A percentile compares a stretch with the other conserved stretches of the same genome.
These are phyloP conservation scores for Eucommia ulmoides DNA, from an alignment of 257 asterid species.

Conservation along the genomic window DNA sequence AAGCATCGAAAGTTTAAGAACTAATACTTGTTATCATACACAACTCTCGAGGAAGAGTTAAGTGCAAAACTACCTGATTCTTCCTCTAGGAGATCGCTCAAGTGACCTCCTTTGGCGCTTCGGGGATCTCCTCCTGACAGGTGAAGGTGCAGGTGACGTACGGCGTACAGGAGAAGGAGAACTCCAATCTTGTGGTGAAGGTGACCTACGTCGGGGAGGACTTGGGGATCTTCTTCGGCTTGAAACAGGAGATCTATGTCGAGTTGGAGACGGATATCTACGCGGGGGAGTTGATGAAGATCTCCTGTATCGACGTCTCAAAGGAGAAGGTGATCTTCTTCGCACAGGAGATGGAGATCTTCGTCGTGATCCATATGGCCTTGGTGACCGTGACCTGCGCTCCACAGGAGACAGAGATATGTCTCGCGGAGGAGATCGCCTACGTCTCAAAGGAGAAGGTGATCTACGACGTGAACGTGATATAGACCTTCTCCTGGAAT, in stretches of 20 bases:
- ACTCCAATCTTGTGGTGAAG: constrained; percentile 31
- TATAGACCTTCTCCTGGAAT: constrained; percentile 27
- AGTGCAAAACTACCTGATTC: constrained; percentile 43
- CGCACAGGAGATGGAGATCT: constrained; percentile 23
- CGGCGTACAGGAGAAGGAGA: constrained; percentile 14
- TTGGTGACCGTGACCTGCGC: constrained; percentile 25
- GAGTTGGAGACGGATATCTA: constrained; percentile 17
- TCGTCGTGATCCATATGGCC: constrained; percentile 24
- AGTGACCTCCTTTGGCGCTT: constrained; percentile 37
- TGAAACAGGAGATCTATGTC: constrained; percentile 30
- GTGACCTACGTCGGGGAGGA: constrained; percentile 21
- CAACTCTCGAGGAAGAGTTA: constrained; percentile 6
- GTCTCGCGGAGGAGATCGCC: constrained; percentile 46
- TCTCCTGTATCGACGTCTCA: neutral
- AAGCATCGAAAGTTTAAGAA: no score
- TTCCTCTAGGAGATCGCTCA: constrained; percentile 39
- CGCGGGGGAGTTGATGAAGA: neutral
- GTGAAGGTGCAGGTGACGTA: constrained; percentile 30
- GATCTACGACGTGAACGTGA: constrained; percentile 43
- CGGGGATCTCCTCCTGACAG: constrained; percentile 32
- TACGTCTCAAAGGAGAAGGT: constrained; percentile 50
- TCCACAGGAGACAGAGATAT: constrained; percentile 49
- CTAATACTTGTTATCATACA: no score
- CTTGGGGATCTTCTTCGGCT: constrained; percentile 27
- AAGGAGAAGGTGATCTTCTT: neutral